Evolutionary conservation across 768 basidiomycete genomes (phyloP).

Genomic region (Exsudoporus frostii): DNA sequence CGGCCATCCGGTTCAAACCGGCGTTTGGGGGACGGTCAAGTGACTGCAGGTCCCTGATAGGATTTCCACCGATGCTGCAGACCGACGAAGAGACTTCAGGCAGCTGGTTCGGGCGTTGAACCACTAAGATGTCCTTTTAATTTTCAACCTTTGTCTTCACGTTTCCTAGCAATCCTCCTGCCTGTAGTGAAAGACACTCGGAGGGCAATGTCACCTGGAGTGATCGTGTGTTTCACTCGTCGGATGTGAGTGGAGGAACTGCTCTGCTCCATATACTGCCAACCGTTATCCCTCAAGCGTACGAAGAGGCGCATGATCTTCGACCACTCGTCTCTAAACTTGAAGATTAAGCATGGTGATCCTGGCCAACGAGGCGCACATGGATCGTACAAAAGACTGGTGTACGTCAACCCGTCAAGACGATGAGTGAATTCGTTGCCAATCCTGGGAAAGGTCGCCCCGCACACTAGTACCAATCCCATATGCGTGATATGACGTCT

Average conservation of each 20-base stretch:
- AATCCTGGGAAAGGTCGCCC: conserved; percentile 3
- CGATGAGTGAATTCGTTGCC: conserved; percentile 7
- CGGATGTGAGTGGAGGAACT: not conserved
- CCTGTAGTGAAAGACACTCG: no score
- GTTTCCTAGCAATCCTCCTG: no score
- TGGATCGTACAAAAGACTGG: conserved; percentile 4
- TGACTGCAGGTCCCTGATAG: no score
- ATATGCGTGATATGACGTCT: not conserved
- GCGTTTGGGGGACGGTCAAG: no score
- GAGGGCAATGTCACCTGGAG: conserved; percentile 8
- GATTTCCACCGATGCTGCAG: no score
- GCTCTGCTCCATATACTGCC: conserved; percentile 14
- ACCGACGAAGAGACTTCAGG: no score
- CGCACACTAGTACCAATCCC: conserved; percentile 7
- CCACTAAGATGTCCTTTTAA: no score
- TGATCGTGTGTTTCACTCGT: conserved; percentile 7
- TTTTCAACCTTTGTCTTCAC: no score
- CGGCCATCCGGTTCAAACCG: no score
- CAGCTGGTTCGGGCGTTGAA: no score
- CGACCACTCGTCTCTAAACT: conserved; percentile 8
- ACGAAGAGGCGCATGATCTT: conserved; percentile 15
- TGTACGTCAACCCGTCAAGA: conserved; percentile 15
- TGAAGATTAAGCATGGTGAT: conserved; percentile 8
- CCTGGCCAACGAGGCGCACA: conserved; percentile 14
- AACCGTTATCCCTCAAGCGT: conserved; percentile 1